Evolutionary conservation across 345 rosid genomes (phyloP).

Genomic region (Eucalyptus erythrocorys): DNA sequence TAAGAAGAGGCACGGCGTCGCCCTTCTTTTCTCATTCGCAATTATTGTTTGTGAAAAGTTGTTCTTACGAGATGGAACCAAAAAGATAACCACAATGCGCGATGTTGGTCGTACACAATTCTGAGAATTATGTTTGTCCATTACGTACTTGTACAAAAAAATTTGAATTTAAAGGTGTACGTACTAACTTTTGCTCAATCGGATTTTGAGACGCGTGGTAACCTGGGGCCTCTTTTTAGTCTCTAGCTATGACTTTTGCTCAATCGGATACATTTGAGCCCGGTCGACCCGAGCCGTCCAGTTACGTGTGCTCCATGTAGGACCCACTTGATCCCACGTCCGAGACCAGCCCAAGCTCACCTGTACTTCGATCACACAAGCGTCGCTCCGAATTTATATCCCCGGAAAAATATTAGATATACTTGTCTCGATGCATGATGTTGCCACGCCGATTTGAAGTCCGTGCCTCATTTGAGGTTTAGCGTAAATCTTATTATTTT

Average conservation of each 20-base stretch:
- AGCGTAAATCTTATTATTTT: background rate
- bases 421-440: background rate
- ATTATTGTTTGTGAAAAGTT: background rate
- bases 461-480: background rate
- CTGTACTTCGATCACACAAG: background rate
- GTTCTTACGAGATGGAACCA: background rate
- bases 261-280: background rate
- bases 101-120: background rate
- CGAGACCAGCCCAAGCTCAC: background rate
- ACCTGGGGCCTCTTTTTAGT: background rate
- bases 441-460: background rate
- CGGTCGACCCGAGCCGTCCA: background rate
- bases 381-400: background rate
- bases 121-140: background rate
- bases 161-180: background rate
- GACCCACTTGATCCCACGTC: background rate
- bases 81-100: background rate
- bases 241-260: background rate
- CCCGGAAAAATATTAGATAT: background rate
- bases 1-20: background rate
- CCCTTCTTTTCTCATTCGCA: background rate
- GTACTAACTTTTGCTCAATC: background rate
- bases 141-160: background rate
- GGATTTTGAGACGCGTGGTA: background rate
- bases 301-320: background rate